Evolutionary conservation across 1,139 yeast species (phyloP).

Genomic region (Eremothecium gossypii): DNA sequence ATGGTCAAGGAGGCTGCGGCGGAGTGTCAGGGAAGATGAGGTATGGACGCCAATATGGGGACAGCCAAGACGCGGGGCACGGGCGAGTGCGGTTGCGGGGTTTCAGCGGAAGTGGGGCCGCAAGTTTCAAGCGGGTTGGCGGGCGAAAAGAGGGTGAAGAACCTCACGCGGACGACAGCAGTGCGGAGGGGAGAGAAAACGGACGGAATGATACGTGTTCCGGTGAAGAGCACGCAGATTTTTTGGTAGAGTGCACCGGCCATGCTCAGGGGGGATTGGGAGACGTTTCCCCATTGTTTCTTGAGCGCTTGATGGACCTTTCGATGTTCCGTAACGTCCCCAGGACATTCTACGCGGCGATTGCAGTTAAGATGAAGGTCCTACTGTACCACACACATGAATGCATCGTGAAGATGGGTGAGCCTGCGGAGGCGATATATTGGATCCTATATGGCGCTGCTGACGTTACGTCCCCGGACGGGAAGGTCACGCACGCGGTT

Average conservation of each 20-base stretch:
- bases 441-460: slow-evolving; percentile 73
- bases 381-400: slow-evolving; percentile 59
- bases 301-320: slow-evolving; percentile 46
- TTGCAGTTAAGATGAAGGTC: slow-evolving; percentile 49
- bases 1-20: neutral
- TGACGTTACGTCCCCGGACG: slow-evolving; percentile 64
- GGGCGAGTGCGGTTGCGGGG: too few species aligned
- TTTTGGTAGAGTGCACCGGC: too few species aligned
- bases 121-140: too few species aligned
- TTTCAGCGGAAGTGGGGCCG: too few species aligned
- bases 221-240: too few species aligned
- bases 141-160: too few species aligned
- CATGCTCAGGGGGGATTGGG: slow-evolving; percentile 4
- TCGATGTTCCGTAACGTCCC: slow-evolving; percentile 62
- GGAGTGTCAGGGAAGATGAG: neutral
- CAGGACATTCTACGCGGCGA: slow-evolving; percentile 47
- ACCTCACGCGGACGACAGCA: too few species aligned
- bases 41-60: too few species aligned
- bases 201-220: neutral
- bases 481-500: slow-evolving; percentile 65
- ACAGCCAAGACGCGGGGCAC: too few species aligned
- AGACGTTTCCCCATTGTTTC: slow-evolving; percentile 42
- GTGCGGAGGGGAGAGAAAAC: neutral
- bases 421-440: slow-evolving; percentile 69
- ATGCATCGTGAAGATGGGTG: slow-evolving; percentile 60